Conservation (phyloP, 2,329 filamentous ascomycete genomes). For the Teratosphaeria nubilosa region DNA sequence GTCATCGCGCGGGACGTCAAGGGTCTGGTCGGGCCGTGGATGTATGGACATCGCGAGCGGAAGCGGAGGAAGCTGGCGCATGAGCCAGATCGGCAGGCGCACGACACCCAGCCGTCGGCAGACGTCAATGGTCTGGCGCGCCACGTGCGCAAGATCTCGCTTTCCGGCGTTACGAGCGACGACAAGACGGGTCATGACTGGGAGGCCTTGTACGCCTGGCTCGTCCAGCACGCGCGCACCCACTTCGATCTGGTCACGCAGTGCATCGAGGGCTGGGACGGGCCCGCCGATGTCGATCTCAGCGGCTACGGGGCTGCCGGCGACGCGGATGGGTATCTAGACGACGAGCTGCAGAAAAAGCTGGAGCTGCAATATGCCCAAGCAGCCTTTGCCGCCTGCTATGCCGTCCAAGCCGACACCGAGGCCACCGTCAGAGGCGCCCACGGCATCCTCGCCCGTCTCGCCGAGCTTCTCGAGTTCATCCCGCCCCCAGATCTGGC, state of each 20-base stretch:
- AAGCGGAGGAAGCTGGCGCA: conserved; percentile 28
- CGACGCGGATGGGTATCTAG: conserved; percentile 44
- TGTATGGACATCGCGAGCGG: conserved; percentile 55
- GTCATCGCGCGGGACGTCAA: conserved; percentile 52
- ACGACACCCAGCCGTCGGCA: neutral
- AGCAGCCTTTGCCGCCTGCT: conserved; percentile 57
- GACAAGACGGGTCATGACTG: conserved; percentile 48
- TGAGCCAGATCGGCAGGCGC: neutral
- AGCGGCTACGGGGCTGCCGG: conserved; percentile 36
- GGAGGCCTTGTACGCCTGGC: conserved; percentile 60
- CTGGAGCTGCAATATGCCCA: conserved; percentile 57
- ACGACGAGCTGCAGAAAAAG: conserved; percentile 49
- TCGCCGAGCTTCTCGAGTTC: conserved; percentile 51
- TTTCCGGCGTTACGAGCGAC: conserved; percentile 15
- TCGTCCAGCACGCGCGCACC: conserved; percentile 48
- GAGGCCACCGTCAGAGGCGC: conserved; percentile 49
- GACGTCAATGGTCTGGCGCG: conserved; percentile 3
- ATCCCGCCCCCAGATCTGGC: conserved; percentile 44
- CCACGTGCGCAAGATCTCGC: conserved; percentile 16
- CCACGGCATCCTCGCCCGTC: conserved; percentile 50
- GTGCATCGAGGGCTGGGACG: conserved; percentile 62
- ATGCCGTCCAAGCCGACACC: conserved; percentile 52
- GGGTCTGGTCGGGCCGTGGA: conserved; percentile 62
- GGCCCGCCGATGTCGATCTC: conserved; percentile 59
- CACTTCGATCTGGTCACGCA: conserved; percentile 54